Evolutionary conservation across 345 rosid genomes (phyloP), one percentile per base, ranked within the genome.

Genomic region (Garcia nutans): DNA sequence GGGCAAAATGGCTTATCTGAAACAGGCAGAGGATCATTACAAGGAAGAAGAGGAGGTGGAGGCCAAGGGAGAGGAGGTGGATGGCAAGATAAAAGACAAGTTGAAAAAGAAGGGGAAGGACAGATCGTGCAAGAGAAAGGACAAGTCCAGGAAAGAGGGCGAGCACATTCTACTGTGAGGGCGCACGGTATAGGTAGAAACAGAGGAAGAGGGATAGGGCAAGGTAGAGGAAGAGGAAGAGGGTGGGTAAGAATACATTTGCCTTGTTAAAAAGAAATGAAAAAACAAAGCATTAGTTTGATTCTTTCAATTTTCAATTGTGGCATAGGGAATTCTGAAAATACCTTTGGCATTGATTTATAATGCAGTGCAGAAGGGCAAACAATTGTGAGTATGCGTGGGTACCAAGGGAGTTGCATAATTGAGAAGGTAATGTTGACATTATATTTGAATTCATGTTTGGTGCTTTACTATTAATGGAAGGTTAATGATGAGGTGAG

Each of bases 171-270:
- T 11, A 28, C 15, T 31, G 42, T n/a, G 66, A 62, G 66, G 28
- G n/a, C 6, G 2, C 10, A 59, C 10, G 31, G 12, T 59, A 22
- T 13, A 9, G 28, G 42, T 62, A 62, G 44, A 19, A 44, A 42
- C 66, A 31, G 42, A 62, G 42, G 66, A 62, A 33, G 20, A 62
- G 41, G 41, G 41, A 62, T 5, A 62, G 66, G 17, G n/a, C 37
- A 61, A 3, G 42, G 66, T 28, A 62, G 42, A 62, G 66, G 41
- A 62, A 62, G 63, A 62, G 42, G 42, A 62, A 62, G 63, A 62
- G 42, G 42, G 31, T 2, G 63, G 41, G 66, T 62, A 62, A 62
- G 63, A 28, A 62, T 62, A 26, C 42, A 0, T 62, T 13, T 62
- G 42, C 66, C 66, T 26, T 15, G 1, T 2, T 11, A 13, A 16